Evolutionary conservation across 805 yeast genomes (phyloP), one percentile per base, ranked within the genome.

Genomic region (Candida railenensis): DNA sequence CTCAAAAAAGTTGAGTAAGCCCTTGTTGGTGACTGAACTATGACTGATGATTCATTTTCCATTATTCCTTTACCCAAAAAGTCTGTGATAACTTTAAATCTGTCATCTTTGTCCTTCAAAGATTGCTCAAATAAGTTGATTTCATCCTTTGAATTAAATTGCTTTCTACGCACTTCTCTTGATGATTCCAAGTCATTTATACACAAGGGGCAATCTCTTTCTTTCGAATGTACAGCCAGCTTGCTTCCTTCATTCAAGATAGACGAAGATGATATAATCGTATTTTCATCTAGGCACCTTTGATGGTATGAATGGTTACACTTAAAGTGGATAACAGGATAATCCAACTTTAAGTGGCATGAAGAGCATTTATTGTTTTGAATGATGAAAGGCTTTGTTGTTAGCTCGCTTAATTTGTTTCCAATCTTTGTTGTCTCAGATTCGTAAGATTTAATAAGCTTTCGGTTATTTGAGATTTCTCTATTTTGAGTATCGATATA

Each of bases 301-400:
- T 85, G 87, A 59, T 94, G 98, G 59, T 81, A 90, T 2, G 94
- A 81, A 58, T 94, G 99, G 25, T 77, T 76, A 67, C 99, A 94
- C 52, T 82, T 79, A 69, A 92, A 94, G 56, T 88, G 95, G 0
- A 87, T 79, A 2, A 85, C 77, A 0, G 98, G 97, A 37, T 83
- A 73, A 48, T 88, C 95, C 18, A 92, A 66, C 11, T 78, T 74
- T 37, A 76, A 68, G 8, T 77, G 71, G 59, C 97, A 91, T 15
- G 80, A 73, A 12, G 80, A 69, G 58, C 97, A 91, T 33, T 71
- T 72, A 22, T 82, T 74, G 50, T 80, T 78, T 54, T 84, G 89
- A 2, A 85, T 66, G 3, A 83, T 76, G 53, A 65, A 75, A 7
- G 77, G 83, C 53, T 68, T 60, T 45, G 59, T 42, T 12, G 70